A percentile compares a stretch with the other conserved stretches of the same genome.
Evolutionary conservation across 148 eudicot genomes (phyloP).

Genomic region (Nepenthes gracilis): DNA sequence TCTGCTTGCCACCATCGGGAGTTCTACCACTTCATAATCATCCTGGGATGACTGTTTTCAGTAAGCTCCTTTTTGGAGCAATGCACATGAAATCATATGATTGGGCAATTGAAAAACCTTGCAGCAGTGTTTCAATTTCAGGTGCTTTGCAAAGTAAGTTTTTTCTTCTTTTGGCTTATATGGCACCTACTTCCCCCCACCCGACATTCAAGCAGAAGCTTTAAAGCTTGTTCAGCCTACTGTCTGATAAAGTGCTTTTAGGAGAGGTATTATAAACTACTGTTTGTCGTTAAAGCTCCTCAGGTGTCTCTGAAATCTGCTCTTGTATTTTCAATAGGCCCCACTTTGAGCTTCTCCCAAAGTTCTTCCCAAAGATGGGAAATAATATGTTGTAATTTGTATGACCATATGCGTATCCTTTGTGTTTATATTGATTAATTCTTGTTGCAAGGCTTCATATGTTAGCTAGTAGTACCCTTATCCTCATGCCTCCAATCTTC

Average conservation of each 20-base stretch:
- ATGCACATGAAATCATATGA: conserved; percentile 78
- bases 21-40: conserved; percentile 85
- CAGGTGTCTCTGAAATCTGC: too few relatives aligned
- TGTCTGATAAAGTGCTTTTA: background rate
- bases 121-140: background rate
- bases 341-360: too few relatives aligned
- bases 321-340: too few relatives aligned
- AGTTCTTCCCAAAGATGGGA: too few relatives aligned
- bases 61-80: conserved; percentile 77
- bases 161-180: background rate
- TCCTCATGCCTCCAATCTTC: too few relatives aligned
- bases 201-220: background rate
- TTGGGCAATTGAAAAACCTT: conserved; percentile 34
- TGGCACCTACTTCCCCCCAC: background rate
- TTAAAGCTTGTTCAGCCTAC: background rate
- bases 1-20: conserved; percentile 77
- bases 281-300: too few relatives aligned
- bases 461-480: too few relatives aligned
- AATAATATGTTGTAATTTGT: too few relatives aligned
- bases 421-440: too few relatives aligned
- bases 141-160: conserved; percentile 24
- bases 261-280: too few relatives aligned
- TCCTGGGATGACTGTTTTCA: conserved; percentile 87
- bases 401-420: too few relatives aligned
- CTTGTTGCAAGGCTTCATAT: too few relatives aligned